phyloP scores from a whole-genome alignment of 2,329 filamentous ascomycete genomes.

The Phymatotrichopsis omnivora region DNA sequence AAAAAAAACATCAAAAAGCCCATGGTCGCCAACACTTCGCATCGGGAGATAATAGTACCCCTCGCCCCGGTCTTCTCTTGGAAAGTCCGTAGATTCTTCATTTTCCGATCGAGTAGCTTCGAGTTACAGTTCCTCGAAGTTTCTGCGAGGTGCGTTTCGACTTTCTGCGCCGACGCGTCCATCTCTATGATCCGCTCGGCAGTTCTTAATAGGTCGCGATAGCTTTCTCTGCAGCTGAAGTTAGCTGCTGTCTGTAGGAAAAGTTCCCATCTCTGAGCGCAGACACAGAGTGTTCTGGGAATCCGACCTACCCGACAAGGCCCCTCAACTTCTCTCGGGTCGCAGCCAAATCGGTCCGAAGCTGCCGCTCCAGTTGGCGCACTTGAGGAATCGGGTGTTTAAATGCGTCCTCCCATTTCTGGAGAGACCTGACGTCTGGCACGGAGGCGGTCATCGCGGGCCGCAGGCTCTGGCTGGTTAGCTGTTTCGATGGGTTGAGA shows the following conservation, averaged over 20 bases:
- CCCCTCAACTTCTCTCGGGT: slow-evolving; percentile 57
- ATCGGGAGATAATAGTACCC: slow-evolving; percentile 29
- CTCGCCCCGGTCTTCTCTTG: slow-evolving; percentile 11
- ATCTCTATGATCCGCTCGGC: slow-evolving; percentile 58
- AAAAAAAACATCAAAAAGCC: slow-evolving; percentile 12
- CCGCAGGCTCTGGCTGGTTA: no score
- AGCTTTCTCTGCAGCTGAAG: slow-evolving; percentile 44
- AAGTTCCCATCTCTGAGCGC: neutral
- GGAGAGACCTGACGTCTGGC: slow-evolving; percentile 47
- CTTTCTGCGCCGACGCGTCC: slow-evolving; percentile 49
- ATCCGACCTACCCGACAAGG: slow-evolving; percentile 48
- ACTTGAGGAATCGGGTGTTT: slow-evolving; percentile 54
- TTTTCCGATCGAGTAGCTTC: slow-evolving; percentile 45
- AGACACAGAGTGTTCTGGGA: no score
- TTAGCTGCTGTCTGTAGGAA: neutral
- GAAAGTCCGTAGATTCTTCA: slow-evolving; percentile 35
- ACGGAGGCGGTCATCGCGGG: slow-evolving; percentile 45
- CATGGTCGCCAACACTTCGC: neutral
- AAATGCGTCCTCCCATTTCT: slow-evolving; percentile 58
- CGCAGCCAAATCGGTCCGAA: slow-evolving; percentile 51
- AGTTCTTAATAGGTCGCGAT: slow-evolving; percentile 55
- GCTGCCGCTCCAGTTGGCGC: slow-evolving; percentile 53
- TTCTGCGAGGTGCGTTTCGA: slow-evolving; percentile 46
- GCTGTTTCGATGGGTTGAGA: no score
- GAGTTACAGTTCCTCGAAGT: slow-evolving; percentile 53